Evolutionary conservation across 83 land plant species (phyloP), one percentile per base, ranked within the genome.

Genomic region (Picea mariana): DNA sequence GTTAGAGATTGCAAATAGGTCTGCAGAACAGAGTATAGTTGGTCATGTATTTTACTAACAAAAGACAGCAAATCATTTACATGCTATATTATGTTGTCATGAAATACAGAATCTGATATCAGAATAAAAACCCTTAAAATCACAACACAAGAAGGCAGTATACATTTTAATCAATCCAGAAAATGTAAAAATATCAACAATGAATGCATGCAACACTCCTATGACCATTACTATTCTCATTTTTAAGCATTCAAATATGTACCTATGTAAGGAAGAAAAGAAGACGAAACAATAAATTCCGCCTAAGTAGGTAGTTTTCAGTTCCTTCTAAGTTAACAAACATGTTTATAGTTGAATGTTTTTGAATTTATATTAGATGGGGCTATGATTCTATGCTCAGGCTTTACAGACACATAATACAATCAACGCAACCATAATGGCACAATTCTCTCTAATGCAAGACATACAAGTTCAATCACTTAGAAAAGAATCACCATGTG

Each of bases 1-100:
- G 93, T 89, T 69, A 92, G 49, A 21, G 97, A 94, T 88, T 90
- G 92, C 83, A 94, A 81, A 79, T 91, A 94, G 8, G 93, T 87
- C 96, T 94, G 80, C 83, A 85, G 72, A 67, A 76, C 9, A 38
- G 47, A 72, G 13, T 23, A 40, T 42, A 16, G 18, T 73, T 47
- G 47, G 58, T 18, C 9, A n/a, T 73, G 20, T 16, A 44, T 21
- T 42, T 44, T 5, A 40, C 24, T 1, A 42, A 44, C 15, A 40
- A 6, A 72, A 72, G 75, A 20, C 23, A 42, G 6, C 58, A 52
- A 52, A 52, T 52, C 58, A 52, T 52, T 52, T 52, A 52, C 1
- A 52, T 52, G 58, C 58, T 52, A 9, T 52, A 6, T 44, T 42
- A 0, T 20, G 9, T 8, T 42, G 21, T 44, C 58, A 73, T 73